These are phyloP conservation scores for Suhomyces coccinellae DNA, from an alignment of 1,139 yeast genomes.

Conservation along the genomic window DNA sequence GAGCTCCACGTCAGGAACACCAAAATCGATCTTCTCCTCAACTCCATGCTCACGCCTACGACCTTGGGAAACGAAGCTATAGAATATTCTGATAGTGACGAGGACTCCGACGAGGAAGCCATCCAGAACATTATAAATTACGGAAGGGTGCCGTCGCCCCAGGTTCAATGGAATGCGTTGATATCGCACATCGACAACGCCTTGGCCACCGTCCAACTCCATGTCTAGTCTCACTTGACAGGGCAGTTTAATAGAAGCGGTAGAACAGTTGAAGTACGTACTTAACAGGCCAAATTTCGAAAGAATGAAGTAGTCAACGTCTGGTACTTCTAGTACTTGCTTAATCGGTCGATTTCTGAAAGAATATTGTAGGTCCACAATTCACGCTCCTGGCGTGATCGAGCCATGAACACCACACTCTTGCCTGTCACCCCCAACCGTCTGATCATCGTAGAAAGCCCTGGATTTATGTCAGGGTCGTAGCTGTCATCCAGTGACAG, in stretches of 20 bases:
- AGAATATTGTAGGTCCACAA: conserved; percentile 72
- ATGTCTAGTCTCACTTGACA: too few relatives aligned
- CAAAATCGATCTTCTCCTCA: conserved; percentile 4
- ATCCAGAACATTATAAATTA: conserved; percentile 1
- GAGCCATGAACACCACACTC: conserved; percentile 72
- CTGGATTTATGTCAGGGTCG: conserved; percentile 35
- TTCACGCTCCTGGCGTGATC: conserved; percentile 82
- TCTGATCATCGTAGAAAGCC: conserved; percentile 42
- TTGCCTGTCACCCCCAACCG: conserved; percentile 69
- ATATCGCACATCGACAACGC: conserved; percentile 22
- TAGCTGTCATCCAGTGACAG: not conserved
- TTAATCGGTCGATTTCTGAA: conserved; percentile 62
- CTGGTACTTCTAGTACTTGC: conserved; percentile 4
- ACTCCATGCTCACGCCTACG: not conserved
- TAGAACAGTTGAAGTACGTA: too few relatives aligned
- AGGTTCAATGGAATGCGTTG: conserved; percentile 16
- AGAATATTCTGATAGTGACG: conserved; percentile 4
- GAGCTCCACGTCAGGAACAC: not conserved
- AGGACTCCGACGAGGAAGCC: conserved; percentile 12
- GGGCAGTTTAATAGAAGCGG: too few relatives aligned
- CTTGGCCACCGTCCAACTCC: conserved; percentile 4
- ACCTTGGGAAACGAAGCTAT: not conserved
- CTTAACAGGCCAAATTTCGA: too few relatives aligned
- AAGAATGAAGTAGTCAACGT: too few relatives aligned
- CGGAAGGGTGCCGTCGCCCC: not conserved